Conservation (phyloP, 805 yeast genomes). For the Lipomyces oligophaga region DNA sequence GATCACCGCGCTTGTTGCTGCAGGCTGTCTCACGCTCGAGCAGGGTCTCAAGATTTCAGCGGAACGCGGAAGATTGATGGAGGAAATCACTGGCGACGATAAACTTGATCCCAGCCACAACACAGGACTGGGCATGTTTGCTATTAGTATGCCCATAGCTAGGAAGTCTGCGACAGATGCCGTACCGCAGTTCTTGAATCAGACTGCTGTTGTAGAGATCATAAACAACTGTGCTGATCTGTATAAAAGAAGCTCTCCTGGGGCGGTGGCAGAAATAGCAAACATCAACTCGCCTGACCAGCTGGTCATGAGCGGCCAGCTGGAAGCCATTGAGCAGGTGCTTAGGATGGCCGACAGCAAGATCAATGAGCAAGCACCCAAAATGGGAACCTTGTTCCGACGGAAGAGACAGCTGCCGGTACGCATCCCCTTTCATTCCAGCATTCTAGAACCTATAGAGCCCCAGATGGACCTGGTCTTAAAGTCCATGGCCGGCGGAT, state of each 20-base stretch:
- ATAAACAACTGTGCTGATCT: background rate
- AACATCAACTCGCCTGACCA: slow-evolving; percentile 23
- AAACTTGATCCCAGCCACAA: background rate
- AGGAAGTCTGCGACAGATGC: background rate
- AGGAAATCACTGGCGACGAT: slow-evolving; percentile 8
- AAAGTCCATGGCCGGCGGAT: background rate
- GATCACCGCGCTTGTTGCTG: slow-evolving; percentile 21
- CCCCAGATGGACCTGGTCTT: slow-evolving; percentile 11
- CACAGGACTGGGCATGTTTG: slow-evolving; percentile 21
- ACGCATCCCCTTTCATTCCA: slow-evolving; percentile 24
- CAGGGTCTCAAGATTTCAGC: slow-evolving; percentile 19
- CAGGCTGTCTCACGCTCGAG: slow-evolving; percentile 16
- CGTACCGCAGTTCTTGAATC: background rate
- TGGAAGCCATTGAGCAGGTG: slow-evolving; percentile 11
- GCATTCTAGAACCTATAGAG: slow-evolving; percentile 10
- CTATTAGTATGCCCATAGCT: slow-evolving; percentile 8
- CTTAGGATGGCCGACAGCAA: background rate
- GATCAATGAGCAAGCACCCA: too few species aligned
- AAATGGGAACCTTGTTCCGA: too few species aligned
- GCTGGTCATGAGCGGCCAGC: slow-evolving; percentile 20
- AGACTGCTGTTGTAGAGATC: background rate
- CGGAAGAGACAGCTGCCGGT: slow-evolving; percentile 16
- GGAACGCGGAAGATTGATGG: slow-evolving; percentile 23
- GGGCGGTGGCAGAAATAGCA: slow-evolving; percentile 16
- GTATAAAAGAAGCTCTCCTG: background rate